These are phyloP conservation scores for Cyclanthera cordifolia DNA, from an alignment of 306 rosid genomes.

Conservation along the genomic window DNA sequence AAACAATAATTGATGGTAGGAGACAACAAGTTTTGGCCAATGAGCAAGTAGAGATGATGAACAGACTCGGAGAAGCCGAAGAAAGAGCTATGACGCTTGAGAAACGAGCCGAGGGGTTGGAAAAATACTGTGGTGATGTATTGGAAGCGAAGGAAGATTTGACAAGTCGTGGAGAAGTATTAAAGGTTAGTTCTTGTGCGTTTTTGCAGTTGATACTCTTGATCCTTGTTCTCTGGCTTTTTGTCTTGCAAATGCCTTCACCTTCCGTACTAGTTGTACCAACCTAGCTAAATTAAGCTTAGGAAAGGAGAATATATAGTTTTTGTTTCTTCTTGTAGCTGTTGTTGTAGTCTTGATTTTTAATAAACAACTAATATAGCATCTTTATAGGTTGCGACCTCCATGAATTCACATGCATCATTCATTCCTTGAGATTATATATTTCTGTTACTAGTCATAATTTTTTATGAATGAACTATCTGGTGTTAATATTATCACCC, in stretches of 20 bases:
- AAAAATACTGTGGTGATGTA: constrained; percentile 33
- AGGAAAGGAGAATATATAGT: constrained; percentile 1
- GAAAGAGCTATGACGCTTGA: constrained; percentile 41
- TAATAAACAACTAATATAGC: constrained; percentile 2
- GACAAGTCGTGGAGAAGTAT: constrained; percentile 39
- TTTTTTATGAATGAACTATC: background rate
- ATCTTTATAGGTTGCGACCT: background rate
- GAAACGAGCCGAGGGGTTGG: constrained; percentile 41
- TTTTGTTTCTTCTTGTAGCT: constrained; percentile 18
- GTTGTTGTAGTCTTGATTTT: constrained; percentile 14
- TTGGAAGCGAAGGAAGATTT: constrained; percentile 41
- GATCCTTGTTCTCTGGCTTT: constrained; percentile 32
- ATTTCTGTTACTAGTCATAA: background rate
- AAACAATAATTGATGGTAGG: constrained; percentile 38
- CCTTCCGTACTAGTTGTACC: constrained; percentile 52
- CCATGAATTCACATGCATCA: constrained; percentile 6
- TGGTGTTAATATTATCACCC: too few species aligned
- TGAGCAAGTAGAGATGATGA: constrained; percentile 37
- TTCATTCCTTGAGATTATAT: background rate
- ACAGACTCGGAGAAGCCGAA: constrained; percentile 37
- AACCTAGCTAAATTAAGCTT: constrained; percentile 41
- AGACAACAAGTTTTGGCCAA: constrained; percentile 25
- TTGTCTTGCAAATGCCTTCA: constrained; percentile 34
- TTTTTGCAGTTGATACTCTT: constrained; percentile 42
- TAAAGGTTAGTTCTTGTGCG: constrained; percentile 45